Base-by-base conservation (phyloP, 208 protist genomes). In the Leptomonas seymouri region DNA sequence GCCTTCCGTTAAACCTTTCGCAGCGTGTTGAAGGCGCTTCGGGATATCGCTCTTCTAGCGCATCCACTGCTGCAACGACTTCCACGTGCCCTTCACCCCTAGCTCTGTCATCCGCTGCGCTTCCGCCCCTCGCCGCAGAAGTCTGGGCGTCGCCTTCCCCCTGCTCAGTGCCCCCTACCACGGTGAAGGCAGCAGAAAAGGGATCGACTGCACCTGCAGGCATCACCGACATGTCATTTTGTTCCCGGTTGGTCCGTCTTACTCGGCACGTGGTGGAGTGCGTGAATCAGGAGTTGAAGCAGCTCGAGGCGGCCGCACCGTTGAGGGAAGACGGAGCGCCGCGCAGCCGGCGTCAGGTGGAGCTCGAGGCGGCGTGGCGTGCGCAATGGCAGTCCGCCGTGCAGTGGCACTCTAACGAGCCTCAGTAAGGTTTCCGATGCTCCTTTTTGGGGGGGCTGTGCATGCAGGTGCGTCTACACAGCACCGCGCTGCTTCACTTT, bases 1-100 rank as follows among this genome's bases (percentile, higher is more conserved):
- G 71, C 15, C 80, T 93, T 39, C 84, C 90, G 11, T 23, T 75
- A 30, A 8, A 2, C 8, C 1, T 9, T 7, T n/a, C 55, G 4
- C 0, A 23, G 9, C 11, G 41, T 8, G 27, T 25, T 9, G 44
- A 45, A 8, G 44, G 25, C 0, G 53, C 34, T 8, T 30, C 44
- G 21, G 36, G 45, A 14, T 30, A n/a, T 39, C 7, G 7, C 3
- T 39, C 34, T 9, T 12, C 3, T 4, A 12, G 25, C 15, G 9
- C 23, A 14, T 36, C 21, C 14, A 20, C 31, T 12, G 49, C 48
- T 34, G n/a, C 14, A 12, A 3, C 16, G 14, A 20, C 7, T 23
- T 8, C 56, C 2, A 1, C 12, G 3, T 44, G 34, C 21, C 7
- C 36, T 14, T n/a, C 20, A 28, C 11, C 46, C 14, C 15, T 30